A percentile compares a stretch with the other conserved stretches of the same genome.
Evolutionary conservation across 2,329 filamentous ascomycete species (phyloP).

Genomic region (Cordyceps militaris): DNA sequence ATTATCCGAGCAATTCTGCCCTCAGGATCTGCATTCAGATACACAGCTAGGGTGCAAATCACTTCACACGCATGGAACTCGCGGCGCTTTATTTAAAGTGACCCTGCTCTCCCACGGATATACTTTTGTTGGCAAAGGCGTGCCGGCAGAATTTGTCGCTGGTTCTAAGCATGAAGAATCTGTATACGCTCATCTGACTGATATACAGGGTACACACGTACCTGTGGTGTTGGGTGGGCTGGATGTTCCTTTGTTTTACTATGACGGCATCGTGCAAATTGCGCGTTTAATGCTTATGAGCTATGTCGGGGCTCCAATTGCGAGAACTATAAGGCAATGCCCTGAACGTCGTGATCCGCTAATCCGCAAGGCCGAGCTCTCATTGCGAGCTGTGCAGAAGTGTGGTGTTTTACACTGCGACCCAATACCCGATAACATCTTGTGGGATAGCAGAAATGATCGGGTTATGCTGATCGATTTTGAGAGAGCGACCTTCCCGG

Average conservation of each 20-base stretch:
- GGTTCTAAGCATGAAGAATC: not conserved
- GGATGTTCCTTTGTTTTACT: not conserved
- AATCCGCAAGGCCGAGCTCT: not conserved
- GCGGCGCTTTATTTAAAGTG: not conserved
- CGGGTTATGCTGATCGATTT: not conserved
- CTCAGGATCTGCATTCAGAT: not conserved
- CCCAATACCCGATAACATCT: not conserved
- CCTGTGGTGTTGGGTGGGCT: not conserved
- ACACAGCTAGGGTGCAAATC: not conserved
- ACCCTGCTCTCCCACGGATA: not conserved
- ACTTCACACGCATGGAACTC: not conserved
- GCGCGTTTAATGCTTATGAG: not conserved
- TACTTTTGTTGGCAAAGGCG: not conserved
- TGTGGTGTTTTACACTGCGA: not conserved
- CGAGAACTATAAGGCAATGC: not conserved
- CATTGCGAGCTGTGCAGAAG: not conserved
- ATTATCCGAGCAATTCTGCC: not conserved
- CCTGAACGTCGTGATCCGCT: not conserved
- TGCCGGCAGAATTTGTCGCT: not conserved
- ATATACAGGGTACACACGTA: not conserved
- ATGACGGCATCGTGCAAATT: not conserved
- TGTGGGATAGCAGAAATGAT: not conserved
- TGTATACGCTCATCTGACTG: not conserved
- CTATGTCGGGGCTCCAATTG: not conserved
- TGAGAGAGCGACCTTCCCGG: not conserved